These are phyloP conservation scores for Aspergillus nomiae DNA, from an alignment of 2,329 filamentous ascomycete species.

Conservation along the genomic window DNA sequence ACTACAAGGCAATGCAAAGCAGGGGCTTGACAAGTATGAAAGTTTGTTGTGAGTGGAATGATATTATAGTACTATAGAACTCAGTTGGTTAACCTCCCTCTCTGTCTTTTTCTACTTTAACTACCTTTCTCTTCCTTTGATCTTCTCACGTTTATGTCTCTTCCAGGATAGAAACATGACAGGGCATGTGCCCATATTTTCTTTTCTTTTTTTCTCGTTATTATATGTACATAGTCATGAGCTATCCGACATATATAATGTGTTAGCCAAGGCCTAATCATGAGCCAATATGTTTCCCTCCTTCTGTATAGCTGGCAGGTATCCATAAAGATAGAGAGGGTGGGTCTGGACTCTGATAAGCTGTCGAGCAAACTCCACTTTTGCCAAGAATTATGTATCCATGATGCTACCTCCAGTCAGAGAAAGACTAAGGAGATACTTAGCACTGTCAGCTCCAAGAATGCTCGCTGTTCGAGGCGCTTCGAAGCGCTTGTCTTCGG, in stretches of 20 bases:
- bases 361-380: constrained; percentile 9
- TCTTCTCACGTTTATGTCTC: neutral
- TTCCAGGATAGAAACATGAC: neutral
- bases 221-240: constrained; percentile 10
- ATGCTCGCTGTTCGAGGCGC: constrained; percentile 26
- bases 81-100: constrained; percentile 5
- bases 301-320: no score
- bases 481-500: constrained; percentile 24
- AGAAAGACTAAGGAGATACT: neutral
- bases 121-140: neutral
- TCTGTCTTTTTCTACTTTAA: neutral
- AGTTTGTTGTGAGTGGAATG: constrained; percentile 51
- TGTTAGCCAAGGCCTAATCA: no score
- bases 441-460: constrained; percentile 1
- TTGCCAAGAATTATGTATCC: constrained; percentile 16
- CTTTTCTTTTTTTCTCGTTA: neutral
- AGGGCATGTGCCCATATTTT: neutral
- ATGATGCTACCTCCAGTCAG: neutral
- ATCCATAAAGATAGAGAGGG: neutral
- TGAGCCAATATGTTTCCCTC: no score
- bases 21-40: constrained; percentile 58
- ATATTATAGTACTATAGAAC: neutral
- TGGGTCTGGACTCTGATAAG: neutral
- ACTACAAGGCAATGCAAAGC: constrained; percentile 31
- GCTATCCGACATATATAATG: constrained; percentile 8